Evolutionary conservation across 305 asterid species (phyloP).

Genomic region (Withania somnifera): DNA sequence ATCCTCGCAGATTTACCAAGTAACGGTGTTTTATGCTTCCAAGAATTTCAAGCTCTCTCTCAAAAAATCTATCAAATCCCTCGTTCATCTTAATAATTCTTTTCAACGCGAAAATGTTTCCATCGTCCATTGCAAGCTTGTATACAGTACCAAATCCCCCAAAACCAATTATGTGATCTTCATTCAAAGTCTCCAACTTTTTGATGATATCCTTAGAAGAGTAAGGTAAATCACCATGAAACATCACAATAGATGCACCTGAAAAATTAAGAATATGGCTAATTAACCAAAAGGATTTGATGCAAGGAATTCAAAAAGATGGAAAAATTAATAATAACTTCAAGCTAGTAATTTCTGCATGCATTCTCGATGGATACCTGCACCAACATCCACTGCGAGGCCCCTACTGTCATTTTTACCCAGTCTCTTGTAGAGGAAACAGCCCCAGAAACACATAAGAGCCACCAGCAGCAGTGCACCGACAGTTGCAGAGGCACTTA

Average conservation of each 20-base stretch:
- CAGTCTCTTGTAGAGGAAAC: slow-evolving; percentile 79
- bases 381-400: slow-evolving; percentile 76
- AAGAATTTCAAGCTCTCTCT: slow-evolving; percentile 92
- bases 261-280: slow-evolving; percentile 8
- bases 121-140: slow-evolving; percentile 93
- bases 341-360: background rate
- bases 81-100: slow-evolving; percentile 77
- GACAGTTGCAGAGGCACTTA: slow-evolving; percentile 82
- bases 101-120: slow-evolving; percentile 77
- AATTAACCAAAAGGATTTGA: slow-evolving; percentile 2
- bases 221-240: slow-evolving; percentile 92
- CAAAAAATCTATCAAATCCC: slow-evolving; percentile 88
- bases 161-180: slow-evolving; percentile 84
- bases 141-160: slow-evolving; percentile 96
- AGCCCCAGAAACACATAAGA: slow-evolving; percentile 98
- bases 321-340: slow-evolving; percentile 7
- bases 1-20: slow-evolving; percentile 91
- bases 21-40: slow-evolving; percentile 91
- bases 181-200: slow-evolving; percentile 74
- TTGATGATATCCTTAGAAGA: slow-evolving; percentile 79
- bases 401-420: slow-evolving; percentile 67
- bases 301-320: slow-evolving; percentile 6
- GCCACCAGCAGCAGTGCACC: slow-evolving; percentile 94
- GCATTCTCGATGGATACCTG: slow-evolving; percentile 44
- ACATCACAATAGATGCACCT: slow-evolving; percentile 94